Base-by-base conservation (phyloP, 108 stramenopile species). In the Nitzschia sp. region DNA sequence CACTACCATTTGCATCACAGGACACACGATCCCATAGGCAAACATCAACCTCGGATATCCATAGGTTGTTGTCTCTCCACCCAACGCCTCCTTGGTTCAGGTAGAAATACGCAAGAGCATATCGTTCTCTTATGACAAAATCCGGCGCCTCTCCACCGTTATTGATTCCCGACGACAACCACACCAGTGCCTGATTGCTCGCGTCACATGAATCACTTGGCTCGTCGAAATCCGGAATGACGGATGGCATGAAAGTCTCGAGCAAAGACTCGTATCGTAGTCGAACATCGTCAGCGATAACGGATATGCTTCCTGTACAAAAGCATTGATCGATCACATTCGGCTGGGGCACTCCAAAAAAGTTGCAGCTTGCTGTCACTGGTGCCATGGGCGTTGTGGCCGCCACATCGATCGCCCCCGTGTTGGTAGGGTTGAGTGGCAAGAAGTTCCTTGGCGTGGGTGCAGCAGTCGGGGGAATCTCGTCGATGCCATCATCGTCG, bases 321-420 rank as follows among this genome's bases (percentile, higher is more conserved):
- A 17, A 36, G 68, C 75, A 76, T 25, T 76, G 75, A 48, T 76
- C 75, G 44, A 76, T 76, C 16, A 76, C 53, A 31, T 76, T 45
- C 11, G 75, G 75, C 50, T 76, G 75, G 28, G 34, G 53, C 16
- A 58, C 30, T 3, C 19, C 45, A 25, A 27, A 9, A 23, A 76
- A 69, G 61, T 59, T 36, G 56, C 75, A 76, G 48, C 48, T 57
- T 13, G 53, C 61, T 22, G 32, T 33, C 2, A 76, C 44, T 3
- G 56, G 45, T 29, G 41, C 68, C 32, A 76, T 47, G 19, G 53
- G 41, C 8, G 75, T 76, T 0, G 68, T 69, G 21, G 53, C 62
- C 29, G 75, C 75, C 23, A 68, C 54, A 33, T 63, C 58, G 29
- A 59, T 57, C 16, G 45, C 58, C 1, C 61, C 46, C 38, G 55